Conservation (phyloP, 768 basidiomycete genomes). For the Suillus subaureus region DNA sequence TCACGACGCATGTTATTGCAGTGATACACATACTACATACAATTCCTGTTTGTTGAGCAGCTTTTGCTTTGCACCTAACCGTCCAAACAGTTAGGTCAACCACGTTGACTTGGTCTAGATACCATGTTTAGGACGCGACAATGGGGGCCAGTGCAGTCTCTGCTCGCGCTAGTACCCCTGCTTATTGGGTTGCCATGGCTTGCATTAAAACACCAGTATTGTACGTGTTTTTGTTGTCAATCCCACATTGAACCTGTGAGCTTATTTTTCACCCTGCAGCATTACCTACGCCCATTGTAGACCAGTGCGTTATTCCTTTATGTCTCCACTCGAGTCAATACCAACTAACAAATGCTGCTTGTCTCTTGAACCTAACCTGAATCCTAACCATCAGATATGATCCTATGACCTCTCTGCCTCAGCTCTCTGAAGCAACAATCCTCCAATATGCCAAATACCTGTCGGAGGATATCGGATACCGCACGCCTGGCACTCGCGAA, state of each 20-base stretch:
- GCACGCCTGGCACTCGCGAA: conserved; percentile 89
- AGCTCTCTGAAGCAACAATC: conserved; percentile 72
- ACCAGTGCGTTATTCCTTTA: conserved; percentile 42
- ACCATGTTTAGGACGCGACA: conserved; percentile 10
- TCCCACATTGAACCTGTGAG: background rate
- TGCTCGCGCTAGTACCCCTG: conserved; percentile 56
- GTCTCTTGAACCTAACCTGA: background rate
- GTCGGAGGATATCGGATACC: conserved; percentile 86
- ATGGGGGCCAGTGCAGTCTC: conserved; percentile 65
- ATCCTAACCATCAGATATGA: conserved; percentile 36
- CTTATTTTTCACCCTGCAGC: conserved; percentile 35
- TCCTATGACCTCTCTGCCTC: conserved; percentile 59
- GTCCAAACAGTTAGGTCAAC: background rate
- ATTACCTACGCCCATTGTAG: conserved; percentile 57
- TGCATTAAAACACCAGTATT: conserved; percentile 50
- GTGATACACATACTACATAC: background rate
- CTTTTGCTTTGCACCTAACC: background rate
- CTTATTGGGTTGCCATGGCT: conserved; percentile 51
- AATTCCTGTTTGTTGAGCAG: background rate
- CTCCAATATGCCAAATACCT: conserved; percentile 64
- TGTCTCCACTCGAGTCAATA: background rate
- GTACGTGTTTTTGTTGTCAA: conserved; percentile 34
- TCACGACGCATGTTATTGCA: background rate
- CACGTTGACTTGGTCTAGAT: background rate
- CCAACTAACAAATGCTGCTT: background rate